Evolutionary conservation across 768 basidiomycete species (phyloP).

Genomic region (Panaeolus papilionaceus): DNA sequence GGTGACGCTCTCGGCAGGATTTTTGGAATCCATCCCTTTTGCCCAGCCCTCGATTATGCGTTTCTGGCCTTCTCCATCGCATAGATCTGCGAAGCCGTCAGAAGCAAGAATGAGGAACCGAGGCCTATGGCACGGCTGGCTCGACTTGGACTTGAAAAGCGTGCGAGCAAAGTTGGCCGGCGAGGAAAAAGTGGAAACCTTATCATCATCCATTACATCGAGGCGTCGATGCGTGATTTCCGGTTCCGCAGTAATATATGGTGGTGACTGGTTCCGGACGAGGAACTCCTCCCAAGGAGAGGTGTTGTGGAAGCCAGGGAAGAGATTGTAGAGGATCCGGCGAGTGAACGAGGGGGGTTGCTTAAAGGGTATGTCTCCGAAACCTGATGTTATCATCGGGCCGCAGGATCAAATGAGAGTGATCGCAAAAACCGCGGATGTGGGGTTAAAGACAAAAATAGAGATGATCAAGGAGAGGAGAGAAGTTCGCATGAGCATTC

Average conservation of each 20-base stretch:
- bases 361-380: conserved; percentile 77
- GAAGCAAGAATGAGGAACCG: conserved; percentile 68
- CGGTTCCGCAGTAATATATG: conserved; percentile 69
- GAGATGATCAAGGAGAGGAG: conserved; percentile 15
- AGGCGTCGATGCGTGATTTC: conserved; percentile 65
- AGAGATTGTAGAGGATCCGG: conserved; percentile 69
- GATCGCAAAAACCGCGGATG: conserved; percentile 17
- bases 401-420: not conserved
- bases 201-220: conserved; percentile 29
- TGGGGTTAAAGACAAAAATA: conserved; percentile 22
- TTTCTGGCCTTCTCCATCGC: conserved; percentile 51
- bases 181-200: conserved; percentile 15
- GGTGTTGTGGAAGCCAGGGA: conserved; percentile 64
- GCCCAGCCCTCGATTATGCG: conserved; percentile 61
- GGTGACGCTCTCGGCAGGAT: conserved; percentile 31
- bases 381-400: conserved; percentile 44
- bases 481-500: conserved; percentile 15
- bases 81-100: conserved; percentile 71
- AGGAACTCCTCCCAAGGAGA: conserved; percentile 74
- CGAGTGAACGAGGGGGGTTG: conserved; percentile 74
- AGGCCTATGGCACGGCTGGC: conserved; percentile 31
- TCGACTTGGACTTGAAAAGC: conserved; percentile 17
- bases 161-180: conserved; percentile 23
- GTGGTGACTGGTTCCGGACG: conserved; percentile 64
- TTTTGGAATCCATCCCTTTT: conserved; percentile 41